Base-by-base conservation (phyloP, 139 green algal species). In the Deuterostichococcus epilithicus region DNA sequence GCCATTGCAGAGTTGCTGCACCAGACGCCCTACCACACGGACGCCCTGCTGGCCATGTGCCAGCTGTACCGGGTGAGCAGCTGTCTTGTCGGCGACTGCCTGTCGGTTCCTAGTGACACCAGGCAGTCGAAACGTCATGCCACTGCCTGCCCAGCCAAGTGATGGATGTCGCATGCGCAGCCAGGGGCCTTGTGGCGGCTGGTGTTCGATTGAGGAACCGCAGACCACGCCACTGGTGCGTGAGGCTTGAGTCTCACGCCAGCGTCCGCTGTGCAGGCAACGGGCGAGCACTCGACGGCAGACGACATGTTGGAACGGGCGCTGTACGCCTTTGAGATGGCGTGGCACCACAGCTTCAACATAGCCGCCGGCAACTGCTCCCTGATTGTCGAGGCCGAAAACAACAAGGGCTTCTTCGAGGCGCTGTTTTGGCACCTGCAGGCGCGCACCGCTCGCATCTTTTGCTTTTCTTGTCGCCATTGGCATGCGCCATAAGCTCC, bases 21-120 rank as follows among this genome's bases (percentile, higher is more conserved):
- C 33, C 82, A 89, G 65, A 78, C 93, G 58, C 95, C 94, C 0
- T 98, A 94, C 83, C 94, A 98, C 80, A 83, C 95, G 67, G 94
- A 98, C 70, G 79, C 88, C 28, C 86, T 98, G 74, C 83, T 98
- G 75, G 87, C 94, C 0, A 94, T 98, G 88, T 81, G 88, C n/a
- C 93, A 98, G 75, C 80, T 96, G 58, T 92, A 94, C 86, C 81
- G 89, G 39, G 52, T 63, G 52, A 28, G 52, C 20, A n/a, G n/a
- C n/a, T n/a, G n/a, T n/a, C n/a, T 79, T 39, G 0, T 5, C 5
- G 3, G n/a, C 37, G 23, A 45, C 1, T 36, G 28, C 13, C n/a
- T 25, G 6, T 73, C 63, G 63, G 52, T 23, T 63, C 20, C 42
- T 8, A 23, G 42, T 52, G 42, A 8, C 42, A 52, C 42, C 8